A percentile compares a stretch with the other conserved stretches of the same genome.
These are phyloP conservation scores for Fraxinus xanthoxyloides DNA, from an alignment of 305 asterid species.

Conservation along the genomic window DNA sequence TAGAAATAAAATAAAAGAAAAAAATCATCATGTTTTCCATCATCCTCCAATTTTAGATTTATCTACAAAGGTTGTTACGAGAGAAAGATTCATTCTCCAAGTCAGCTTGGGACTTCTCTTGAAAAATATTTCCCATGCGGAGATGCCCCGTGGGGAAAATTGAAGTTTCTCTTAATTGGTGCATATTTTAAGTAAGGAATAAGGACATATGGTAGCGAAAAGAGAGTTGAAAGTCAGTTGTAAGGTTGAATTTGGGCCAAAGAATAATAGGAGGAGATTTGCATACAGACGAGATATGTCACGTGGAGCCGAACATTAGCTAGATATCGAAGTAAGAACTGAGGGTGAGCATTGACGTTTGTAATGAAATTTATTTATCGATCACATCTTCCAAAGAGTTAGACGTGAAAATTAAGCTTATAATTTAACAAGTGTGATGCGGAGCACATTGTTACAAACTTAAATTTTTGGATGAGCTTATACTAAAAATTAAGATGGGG, in stretches of 20 bases:
- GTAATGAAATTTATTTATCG: neutral
- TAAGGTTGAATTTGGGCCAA: neutral
- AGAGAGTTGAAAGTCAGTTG: neutral
- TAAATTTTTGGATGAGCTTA: neutral
- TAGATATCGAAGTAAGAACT: neutral
- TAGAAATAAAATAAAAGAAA: neutral
- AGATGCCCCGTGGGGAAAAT: neutral
- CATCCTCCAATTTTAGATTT: neutral
- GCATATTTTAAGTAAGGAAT: neutral
- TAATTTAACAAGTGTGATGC: too few relatives aligned
- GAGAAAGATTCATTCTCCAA: neutral
- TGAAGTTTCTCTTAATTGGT: neutral
- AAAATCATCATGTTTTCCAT: neutral
- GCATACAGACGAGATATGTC: neutral
- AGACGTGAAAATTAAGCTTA: neutral
- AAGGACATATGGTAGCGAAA: neutral
- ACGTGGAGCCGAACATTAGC: neutral
- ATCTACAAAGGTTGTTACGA: neutral
- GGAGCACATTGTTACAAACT: neutral
- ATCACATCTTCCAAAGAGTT: neutral
- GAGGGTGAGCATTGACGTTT: neutral
- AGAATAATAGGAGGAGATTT: neutral
- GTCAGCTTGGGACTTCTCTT: neutral
- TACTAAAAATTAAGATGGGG: neutral
- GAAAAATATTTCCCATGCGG: neutral